Evolutionary conservation across 2,329 filamentous ascomycete genomes (phyloP).

Genomic region (Diaporthe eres): DNA sequence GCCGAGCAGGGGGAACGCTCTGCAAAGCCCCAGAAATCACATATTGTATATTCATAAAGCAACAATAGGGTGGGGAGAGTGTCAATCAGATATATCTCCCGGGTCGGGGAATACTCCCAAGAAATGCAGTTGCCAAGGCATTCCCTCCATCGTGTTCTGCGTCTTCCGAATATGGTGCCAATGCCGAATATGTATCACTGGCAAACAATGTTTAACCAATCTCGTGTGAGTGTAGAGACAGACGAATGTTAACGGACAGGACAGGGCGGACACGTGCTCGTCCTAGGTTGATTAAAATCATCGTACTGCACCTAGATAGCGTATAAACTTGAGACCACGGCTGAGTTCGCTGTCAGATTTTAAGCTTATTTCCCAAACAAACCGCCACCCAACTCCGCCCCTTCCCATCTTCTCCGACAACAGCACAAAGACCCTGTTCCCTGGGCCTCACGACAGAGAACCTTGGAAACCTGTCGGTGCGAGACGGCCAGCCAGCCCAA

Average conservation of each 20-base stretch:
- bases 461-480: not conserved
- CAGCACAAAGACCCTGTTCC: conserved; percentile 12
- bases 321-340: not conserved
- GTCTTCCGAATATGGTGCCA: too few relatives aligned
- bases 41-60: conserved; percentile 17
- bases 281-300: not conserved
- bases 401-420: not conserved
- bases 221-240: too few relatives aligned
- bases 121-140: not conserved
- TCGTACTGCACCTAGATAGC: not conserved
- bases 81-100: not conserved
- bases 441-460: not conserved
- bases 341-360: conserved; percentile 9
- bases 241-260: not conserved
- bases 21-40: not conserved
- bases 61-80: not conserved
- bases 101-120: not conserved
- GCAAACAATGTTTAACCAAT: not conserved
- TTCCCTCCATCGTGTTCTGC: not conserved
- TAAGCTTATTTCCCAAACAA: conserved; percentile 31
- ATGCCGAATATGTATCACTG: not conserved
- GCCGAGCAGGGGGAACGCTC: not conserved
- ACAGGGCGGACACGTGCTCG: conserved; percentile 8
- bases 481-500: not conserved
- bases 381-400: not conserved